These are phyloP conservation scores for Arctostaphylos glauca DNA, from an alignment of 148 eudicot genomes.

Conservation along the genomic window DNA sequence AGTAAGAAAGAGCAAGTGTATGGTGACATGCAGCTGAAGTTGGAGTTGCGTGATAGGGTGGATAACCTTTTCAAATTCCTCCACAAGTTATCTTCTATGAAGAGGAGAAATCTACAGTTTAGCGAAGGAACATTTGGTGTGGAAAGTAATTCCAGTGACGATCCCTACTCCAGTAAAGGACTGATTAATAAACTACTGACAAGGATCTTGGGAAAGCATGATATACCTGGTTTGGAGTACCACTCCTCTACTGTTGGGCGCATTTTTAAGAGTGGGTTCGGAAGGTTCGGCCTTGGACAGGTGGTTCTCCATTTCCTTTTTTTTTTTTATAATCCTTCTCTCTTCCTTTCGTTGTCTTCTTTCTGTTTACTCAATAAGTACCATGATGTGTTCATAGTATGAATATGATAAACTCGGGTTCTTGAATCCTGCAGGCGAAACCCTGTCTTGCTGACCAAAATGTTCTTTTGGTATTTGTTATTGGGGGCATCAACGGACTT, in stretches of 20 bases:
- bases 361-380: neutral
- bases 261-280: conserved; percentile 89
- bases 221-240: conserved; percentile 84
- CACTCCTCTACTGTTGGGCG: conserved; percentile 97
- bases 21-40: conserved; percentile 80
- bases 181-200: conserved; percentile 64
- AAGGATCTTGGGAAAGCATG: conserved; percentile 58
- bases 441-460: conserved; percentile 85
- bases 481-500: conserved; percentile 83
- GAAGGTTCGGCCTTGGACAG: conserved; percentile 98
- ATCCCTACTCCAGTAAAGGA: conserved; percentile 67
- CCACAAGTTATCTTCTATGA: conserved; percentile 70
- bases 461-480: conserved; percentile 73
- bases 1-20: conserved; percentile 61
- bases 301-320: conserved; percentile 28
- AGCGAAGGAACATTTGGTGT: conserved; percentile 45
- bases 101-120: conserved; percentile 41
- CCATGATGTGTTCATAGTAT: neutral
- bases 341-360: neutral
- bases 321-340: neutral
- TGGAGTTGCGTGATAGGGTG: conserved; percentile 86
- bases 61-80: conserved; percentile 87
- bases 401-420: conserved; percentile 13
- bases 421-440: conserved; percentile 66
- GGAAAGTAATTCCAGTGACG: conserved; percentile 48